phyloP scores from a whole-genome alignment of 139 green algal genomes.

The Chlamydomonas asymmetrica region DNA sequence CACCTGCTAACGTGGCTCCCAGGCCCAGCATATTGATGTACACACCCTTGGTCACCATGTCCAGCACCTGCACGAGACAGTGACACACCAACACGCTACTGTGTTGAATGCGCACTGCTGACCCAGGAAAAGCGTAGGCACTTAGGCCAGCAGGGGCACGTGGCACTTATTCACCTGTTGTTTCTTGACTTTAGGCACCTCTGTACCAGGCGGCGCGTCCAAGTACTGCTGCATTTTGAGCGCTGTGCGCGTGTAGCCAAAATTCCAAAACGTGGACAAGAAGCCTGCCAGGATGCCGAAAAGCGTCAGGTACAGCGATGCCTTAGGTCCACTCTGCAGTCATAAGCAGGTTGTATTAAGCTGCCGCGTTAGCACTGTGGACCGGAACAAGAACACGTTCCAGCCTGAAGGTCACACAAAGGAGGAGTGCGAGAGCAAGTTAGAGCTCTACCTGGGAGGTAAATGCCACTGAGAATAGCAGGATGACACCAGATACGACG shows the following conservation, averaged over 20 bases:
- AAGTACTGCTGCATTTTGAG: conserved; percentile 70
- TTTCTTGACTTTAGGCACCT: conserved; percentile 65
- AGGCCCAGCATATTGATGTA: conserved; percentile 83
- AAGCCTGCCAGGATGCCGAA: conserved; percentile 91
- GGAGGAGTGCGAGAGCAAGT: neutral
- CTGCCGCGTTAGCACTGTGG: too few species aligned
- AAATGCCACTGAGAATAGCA: conserved; percentile 95
- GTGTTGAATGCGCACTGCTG: neutral
- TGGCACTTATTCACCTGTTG: conserved; percentile 42
- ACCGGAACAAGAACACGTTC: too few species aligned
- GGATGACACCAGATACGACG: conserved; percentile 85
- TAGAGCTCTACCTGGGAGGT: conserved; percentile 65
- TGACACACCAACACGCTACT: neutral
- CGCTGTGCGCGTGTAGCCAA: conserved; percentile 78
- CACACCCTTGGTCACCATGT: conserved; percentile 69
- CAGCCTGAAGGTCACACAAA: too few species aligned
- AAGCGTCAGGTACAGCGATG: conserved; percentile 90
- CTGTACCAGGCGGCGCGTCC: conserved; percentile 48
- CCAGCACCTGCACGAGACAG: conserved; percentile 53
- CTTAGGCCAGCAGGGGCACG: too few species aligned
- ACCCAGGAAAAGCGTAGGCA: neutral
- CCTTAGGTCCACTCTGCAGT: conserved; percentile 67
- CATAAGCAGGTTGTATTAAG: neutral
- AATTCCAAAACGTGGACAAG: conserved; percentile 91
- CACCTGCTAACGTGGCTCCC: conserved; percentile 65